phyloP scores from a whole-genome alignment of 2,329 filamentous ascomycete species.

The Aspergillus sp. region DNA sequence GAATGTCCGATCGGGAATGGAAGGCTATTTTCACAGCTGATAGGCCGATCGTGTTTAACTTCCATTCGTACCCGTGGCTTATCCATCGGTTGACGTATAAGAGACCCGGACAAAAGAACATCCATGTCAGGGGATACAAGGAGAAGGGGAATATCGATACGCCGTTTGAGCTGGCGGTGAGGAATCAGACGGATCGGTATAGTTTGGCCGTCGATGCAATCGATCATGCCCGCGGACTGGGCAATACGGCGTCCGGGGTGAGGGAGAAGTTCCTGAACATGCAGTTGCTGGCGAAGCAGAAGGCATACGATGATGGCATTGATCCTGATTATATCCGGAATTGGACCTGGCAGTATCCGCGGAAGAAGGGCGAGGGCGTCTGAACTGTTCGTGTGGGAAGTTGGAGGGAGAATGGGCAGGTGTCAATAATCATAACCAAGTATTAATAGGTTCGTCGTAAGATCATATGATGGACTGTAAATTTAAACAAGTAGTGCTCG shows the following conservation, averaged over 20 bases:
- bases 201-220: slow-evolving; percentile 76
- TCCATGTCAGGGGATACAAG: slow-evolving; percentile 76
- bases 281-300: slow-evolving; percentile 64
- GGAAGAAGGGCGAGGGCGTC: slow-evolving; percentile 7
- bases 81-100: slow-evolving; percentile 76
- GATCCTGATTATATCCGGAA: slow-evolving; percentile 67
- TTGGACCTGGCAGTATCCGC: slow-evolving; percentile 63
- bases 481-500: too few species aligned
- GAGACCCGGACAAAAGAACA: slow-evolving; percentile 65
- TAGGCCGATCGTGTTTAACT: slow-evolving; percentile 77
- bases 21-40: slow-evolving; percentile 69
- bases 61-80: slow-evolving; percentile 81
- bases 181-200: slow-evolving; percentile 76
- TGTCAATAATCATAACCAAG: too few species aligned
- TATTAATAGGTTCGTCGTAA: too few species aligned
- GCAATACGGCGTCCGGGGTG: slow-evolving; percentile 63
- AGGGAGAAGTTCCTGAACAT: slow-evolving; percentile 65
- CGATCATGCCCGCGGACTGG: slow-evolving; percentile 63
- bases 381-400: neutral
- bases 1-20: slow-evolving; percentile 68
- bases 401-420: too few species aligned
- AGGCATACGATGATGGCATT: slow-evolving; percentile 69
- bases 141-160: slow-evolving; percentile 87
- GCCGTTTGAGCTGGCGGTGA: slow-evolving; percentile 73
- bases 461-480: too few species aligned